Evolutionary conservation across 257 asterid genomes (phyloP), one percentile per base, ranked within the genome.

Genomic region (Henckelia pumila): DNA sequence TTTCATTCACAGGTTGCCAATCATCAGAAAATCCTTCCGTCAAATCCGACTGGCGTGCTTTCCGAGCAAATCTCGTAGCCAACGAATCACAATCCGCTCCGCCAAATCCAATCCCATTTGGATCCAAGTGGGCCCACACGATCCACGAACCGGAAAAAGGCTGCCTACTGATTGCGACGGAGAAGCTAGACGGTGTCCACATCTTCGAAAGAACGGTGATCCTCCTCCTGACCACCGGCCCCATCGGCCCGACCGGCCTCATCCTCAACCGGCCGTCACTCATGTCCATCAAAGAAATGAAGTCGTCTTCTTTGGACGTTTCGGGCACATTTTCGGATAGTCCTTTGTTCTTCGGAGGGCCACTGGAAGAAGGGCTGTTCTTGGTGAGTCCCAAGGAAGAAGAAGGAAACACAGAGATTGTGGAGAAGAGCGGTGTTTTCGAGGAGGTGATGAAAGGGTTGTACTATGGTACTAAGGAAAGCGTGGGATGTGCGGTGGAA

Each of bases 341-440:
- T 77, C 89, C 96, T 0, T 61, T 92, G 78, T 87, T 80, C 83
- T 92, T 88, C 50, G 98, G 98, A 6, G 98, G 98, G 37, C 98
- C 98, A 4, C 22, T 88, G 67, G 97, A 86, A 73, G 96, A 83
- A 32, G 95, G 89, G 30, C 68, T 88, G 58, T 88, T 92, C 61
- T 32, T 89, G 68, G 83, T 92, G 72, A 75, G 78, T 55, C 83
- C 89, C 0, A 33, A 72, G 4, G 59, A 25, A 6, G 59, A 25
- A 6, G 59, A 25, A 6, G 86, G 83, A 32, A 59, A 75, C 7
- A 78, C 74, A 2, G 77, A 74, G 6, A 14, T 14, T 13, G 89
- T 86, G 10, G 79, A 68, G 22, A 77, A 70, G 67, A 85, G 92
- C 25, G 96, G 96, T 0, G 85, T 83, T 23, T 85, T 88, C 29